Base-by-base conservation (phyloP, 305 asterid genomes). In the Fraxinus sp. region DNA sequence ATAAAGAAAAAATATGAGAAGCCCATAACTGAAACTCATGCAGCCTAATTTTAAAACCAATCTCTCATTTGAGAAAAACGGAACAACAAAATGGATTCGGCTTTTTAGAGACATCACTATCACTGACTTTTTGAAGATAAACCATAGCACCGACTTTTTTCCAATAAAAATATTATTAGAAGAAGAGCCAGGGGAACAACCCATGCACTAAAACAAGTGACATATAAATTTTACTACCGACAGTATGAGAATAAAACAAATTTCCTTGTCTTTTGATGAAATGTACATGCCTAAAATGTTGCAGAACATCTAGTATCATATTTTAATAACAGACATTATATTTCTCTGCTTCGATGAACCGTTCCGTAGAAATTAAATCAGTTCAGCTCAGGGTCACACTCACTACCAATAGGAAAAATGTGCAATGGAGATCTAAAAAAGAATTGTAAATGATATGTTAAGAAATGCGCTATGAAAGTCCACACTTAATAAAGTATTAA, bases 251-350 rank as follows among this genome's bases (percentile, higher is more conserved):
- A 64, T 8, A 64, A 24, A 64, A 64, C 73, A 22, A 24, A 64
- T n/a, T 22, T 64, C 73, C 33, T 26, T 66, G 2, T 76, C 62
- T 49, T 37, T 43, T 79, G 30, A 77, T 68, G 39, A 43, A 80
- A 82, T 71, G 79, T 18, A 36, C 16, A 37, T 72, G 79, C 72
- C 64, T 20, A 52, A 18, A 57, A 68, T 33, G 64, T 77, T 78
- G 55, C 28, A 43, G 75, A 35, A 20, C 76, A 39, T 49, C 68
- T 78, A 78, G 35, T 77, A 77, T 75, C 82, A 26, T 43, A 83
- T 55, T 22, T 66, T 26, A 26, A 66, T 9, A 66, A 36, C 0
- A 66, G 74, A 26, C 13, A 24, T 26, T 3, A 66, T 7, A 11
- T 66, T 66, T 26, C 74, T 4, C 33, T 26, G 14, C 74, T 24